phyloP scores from a whole-genome alignment of 2,329 filamentous ascomycete species.

The Cladosporium colombiae region DNA sequence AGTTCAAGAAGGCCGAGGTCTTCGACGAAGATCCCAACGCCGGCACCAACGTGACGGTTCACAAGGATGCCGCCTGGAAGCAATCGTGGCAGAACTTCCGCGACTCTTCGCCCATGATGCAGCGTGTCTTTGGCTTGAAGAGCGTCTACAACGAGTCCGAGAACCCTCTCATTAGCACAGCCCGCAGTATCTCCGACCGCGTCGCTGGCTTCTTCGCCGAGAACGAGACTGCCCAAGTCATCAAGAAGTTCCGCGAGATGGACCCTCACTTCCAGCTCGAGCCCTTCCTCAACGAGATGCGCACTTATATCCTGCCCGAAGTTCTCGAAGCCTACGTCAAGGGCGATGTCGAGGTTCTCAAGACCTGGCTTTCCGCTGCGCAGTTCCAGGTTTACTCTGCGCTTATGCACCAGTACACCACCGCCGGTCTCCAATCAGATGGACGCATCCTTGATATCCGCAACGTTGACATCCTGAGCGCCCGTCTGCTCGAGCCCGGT shows the following conservation, averaged over 20 bases:
- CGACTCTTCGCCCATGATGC: slow-evolving; percentile 84
- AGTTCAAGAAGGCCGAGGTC: slow-evolving; percentile 53
- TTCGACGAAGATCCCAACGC: slow-evolving; percentile 87
- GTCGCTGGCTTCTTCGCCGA: slow-evolving; percentile 96
- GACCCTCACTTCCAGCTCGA: slow-evolving; percentile 94
- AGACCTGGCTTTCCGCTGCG: slow-evolving; percentile 92
- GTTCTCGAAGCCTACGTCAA: slow-evolving; percentile 98
- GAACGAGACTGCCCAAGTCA: slow-evolving; percentile 95
- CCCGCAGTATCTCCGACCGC: slow-evolving; percentile 88
- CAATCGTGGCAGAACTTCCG: slow-evolving; percentile 97
- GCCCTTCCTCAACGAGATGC: slow-evolving; percentile 89
- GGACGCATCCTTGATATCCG: slow-evolving; percentile 94
- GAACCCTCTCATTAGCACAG: slow-evolving; percentile 90
- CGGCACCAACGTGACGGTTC: slow-evolving; percentile 88
- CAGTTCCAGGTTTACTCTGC: slow-evolving; percentile 97
- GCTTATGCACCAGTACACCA: slow-evolving; percentile 94
- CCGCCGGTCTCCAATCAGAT: slow-evolving; percentile 89
- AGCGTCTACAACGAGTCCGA: slow-evolving; percentile 92
- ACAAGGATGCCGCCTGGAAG: slow-evolving; percentile 97
- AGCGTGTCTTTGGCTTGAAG: slow-evolving; percentile 83
- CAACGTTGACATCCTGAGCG: slow-evolving; percentile 83
- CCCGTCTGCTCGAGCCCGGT: slow-evolving; percentile 78
- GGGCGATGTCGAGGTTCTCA: slow-evolving; percentile 85
- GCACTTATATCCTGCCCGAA: slow-evolving; percentile 96
- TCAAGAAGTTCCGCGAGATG: slow-evolving; percentile 97